Conservation (phyloP, 495 filamentous ascomycete species). For the Penicillium canariense region DNA sequence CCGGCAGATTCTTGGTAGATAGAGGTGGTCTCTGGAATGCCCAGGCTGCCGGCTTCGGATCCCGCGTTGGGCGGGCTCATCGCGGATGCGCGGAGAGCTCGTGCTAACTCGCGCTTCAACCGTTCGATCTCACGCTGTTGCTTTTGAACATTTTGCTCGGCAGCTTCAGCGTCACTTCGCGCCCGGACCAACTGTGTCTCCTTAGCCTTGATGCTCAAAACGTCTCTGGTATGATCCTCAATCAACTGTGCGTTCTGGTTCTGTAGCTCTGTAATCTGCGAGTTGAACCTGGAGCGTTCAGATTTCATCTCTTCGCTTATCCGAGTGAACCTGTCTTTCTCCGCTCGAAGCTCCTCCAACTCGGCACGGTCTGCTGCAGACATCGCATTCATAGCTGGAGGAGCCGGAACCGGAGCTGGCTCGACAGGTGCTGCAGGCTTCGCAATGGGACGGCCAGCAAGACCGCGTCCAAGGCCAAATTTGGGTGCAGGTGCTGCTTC, state of each 20-base stretch:
- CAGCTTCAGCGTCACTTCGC: slow-evolving; percentile 82
- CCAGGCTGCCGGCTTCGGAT: slow-evolving; percentile 34
- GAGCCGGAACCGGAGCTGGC: slow-evolving; percentile 40
- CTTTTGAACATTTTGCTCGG: slow-evolving; percentile 77
- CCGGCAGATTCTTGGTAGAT: slow-evolving; percentile 36
- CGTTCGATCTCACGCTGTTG: slow-evolving; percentile 88
- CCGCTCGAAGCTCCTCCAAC: slow-evolving; percentile 79
- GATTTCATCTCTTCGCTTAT: slow-evolving; percentile 72
- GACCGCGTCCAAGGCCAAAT: slow-evolving; percentile 67
- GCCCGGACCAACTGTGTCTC: slow-evolving; percentile 95
- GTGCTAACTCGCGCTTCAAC: slow-evolving; percentile 72
- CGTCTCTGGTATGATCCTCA: slow-evolving; percentile 94
- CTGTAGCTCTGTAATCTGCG: slow-evolving; percentile 82
- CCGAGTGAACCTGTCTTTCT: slow-evolving; percentile 72
- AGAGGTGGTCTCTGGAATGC: slow-evolving; percentile 33
- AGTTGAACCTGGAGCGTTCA: slow-evolving; percentile 69
- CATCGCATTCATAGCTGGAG: slow-evolving; percentile 57
- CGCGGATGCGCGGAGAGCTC: slow-evolving; percentile 44
- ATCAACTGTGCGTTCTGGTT: slow-evolving; percentile 96
- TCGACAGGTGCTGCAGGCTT: slow-evolving; percentile 59
- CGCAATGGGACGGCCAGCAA: slow-evolving; percentile 83
- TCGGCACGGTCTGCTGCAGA: slow-evolving; percentile 78
- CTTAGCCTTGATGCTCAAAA: slow-evolving; percentile 95
- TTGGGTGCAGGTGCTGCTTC: slow-evolving; percentile 61
- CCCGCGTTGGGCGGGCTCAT: slow-evolving; percentile 38